Percentiles rank a stretch among this genome's conserved stretches.
phyloP scores from a whole-genome alignment of 768 basidiomycete species.

The Tephrocybe sp. region DNA sequence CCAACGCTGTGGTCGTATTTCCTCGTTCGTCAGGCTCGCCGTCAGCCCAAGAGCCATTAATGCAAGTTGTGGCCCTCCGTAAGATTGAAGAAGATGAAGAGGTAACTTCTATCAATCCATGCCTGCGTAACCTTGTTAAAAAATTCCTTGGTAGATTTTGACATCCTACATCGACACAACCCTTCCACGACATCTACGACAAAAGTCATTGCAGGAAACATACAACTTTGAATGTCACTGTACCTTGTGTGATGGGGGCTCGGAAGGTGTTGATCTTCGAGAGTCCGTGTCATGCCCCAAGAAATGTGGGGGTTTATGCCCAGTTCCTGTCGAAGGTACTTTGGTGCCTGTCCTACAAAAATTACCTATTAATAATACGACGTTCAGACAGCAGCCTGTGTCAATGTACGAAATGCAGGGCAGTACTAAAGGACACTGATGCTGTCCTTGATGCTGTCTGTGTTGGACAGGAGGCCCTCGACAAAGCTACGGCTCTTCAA shows the following conservation, averaged over 20 bases:
- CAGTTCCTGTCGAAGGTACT: slow-evolving; percentile 58
- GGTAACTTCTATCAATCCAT: slow-evolving; percentile 35
- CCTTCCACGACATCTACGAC: slow-evolving; percentile 54
- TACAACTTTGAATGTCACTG: slow-evolving; percentile 83
- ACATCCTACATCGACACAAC: slow-evolving; percentile 88
- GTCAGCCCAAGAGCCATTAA: slow-evolving; percentile 47
- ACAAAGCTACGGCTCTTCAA: slow-evolving; percentile 67
- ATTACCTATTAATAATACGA: neutral
- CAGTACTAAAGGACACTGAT: slow-evolving; percentile 45
- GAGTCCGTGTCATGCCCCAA: slow-evolving; percentile 70
- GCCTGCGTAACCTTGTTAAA: neutral
- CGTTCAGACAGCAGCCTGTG: slow-evolving; percentile 44
- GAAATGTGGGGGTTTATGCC: slow-evolving; percentile 62
- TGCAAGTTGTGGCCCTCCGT: slow-evolving; percentile 73
- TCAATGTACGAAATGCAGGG: slow-evolving; percentile 55
- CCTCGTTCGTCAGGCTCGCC: slow-evolving; percentile 47
- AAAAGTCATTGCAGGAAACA: slow-evolving; percentile 57
- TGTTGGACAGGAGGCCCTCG: slow-evolving; percentile 70
- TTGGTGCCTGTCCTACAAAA: neutral
- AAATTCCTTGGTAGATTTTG: slow-evolving; percentile 50
- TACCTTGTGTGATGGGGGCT: slow-evolving; percentile 41
- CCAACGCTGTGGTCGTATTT: slow-evolving; percentile 91
- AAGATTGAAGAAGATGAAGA: slow-evolving; percentile 67
- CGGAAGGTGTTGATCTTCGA: slow-evolving; percentile 52
- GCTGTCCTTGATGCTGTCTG: slow-evolving; percentile 61